Base-by-base conservation (phyloP, 768 basidiomycete species). In the Pholiota microspora region DNA sequence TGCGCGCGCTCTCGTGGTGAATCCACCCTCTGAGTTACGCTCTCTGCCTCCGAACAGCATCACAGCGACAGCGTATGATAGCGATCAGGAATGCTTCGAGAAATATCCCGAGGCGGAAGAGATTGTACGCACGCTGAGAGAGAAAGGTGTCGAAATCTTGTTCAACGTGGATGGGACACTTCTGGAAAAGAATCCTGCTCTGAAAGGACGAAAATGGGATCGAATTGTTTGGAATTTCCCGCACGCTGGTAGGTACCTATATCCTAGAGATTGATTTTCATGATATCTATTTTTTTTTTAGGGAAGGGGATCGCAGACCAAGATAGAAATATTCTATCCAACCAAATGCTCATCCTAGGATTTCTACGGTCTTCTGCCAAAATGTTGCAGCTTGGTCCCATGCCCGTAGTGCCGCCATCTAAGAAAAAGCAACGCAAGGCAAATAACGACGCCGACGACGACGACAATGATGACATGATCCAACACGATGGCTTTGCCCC, bases 211-310 rank as follows among this genome's bases (percentile, higher is more conserved):
- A 57, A 79, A 71, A 51, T 89, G 88, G 81, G 88, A 93, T 69
- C 82, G 81, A 57, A 80, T 98, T 53, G 83, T 92, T 6, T 98
- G 93, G 87, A 97, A 98, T 68, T 98, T 98, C 67, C 96, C 96
- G 55, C 96, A 98, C 73, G 89, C 89, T 63, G 95, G 95, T 92
- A 63, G 59, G 83, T 64, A 10, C 21, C 56, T 5, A 16, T 46
- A 53, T 55, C 35, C 51, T 7, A 51, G 18, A 50, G 2, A 10
- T 18, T 38, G 3, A 18, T 40, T 0, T 47, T 34, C 21, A 42
- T 23, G 40, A 42, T 7, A 7, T n/a, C 2, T 44, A 56, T 42
- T 18, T 53, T 34, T 48, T 57, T 32, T 32, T 36, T 63, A 92
- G 89, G 90, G 23, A 92, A 85, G 66, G 93, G 95, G 2, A 94